A percentile compares a stretch with the other conserved stretches of the same genome.
Evolutionary conservation across 2,329 filamentous ascomycete genomes (phyloP).

Genomic region (Dissoconium aciculare): DNA sequence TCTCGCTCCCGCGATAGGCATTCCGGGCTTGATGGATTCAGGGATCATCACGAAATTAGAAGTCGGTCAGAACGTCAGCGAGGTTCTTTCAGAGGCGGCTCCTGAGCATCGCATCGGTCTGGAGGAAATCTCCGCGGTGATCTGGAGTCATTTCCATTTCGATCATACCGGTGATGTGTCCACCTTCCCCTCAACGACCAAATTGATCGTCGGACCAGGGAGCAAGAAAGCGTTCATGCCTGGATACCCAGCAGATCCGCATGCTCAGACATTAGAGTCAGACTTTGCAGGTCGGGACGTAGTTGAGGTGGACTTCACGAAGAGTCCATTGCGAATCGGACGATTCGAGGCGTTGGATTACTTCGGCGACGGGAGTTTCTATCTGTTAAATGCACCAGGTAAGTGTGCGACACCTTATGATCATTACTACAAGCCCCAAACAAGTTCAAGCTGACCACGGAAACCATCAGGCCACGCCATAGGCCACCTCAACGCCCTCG

Average conservation of each 20-base stretch:
- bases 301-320: constrained; percentile 17
- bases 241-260: constrained; percentile 26
- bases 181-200: constrained; percentile 25
- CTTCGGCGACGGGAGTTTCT: constrained; percentile 39
- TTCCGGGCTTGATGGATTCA: constrained; percentile 17
- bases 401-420: no score
- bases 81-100: constrained; percentile 24
- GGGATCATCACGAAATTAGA: constrained; percentile 17
- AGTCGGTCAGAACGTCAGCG: constrained; percentile 27
- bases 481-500: constrained; percentile 33
- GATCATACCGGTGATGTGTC: constrained; percentile 31
- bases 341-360: constrained; percentile 33
- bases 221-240: constrained; percentile 27
- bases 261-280: constrained; percentile 23
- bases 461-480: constrained; percentile 38
- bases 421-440: no score
- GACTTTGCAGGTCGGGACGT: constrained; percentile 24
- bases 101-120: constrained; percentile 12
- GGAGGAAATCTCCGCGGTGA: constrained; percentile 20
- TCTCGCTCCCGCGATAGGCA: constrained; percentile 12
- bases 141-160: constrained; percentile 24
- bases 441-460: no score
- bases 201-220: constrained; percentile 30
- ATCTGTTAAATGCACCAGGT: constrained; percentile 35
- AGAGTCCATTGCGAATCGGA: constrained; percentile 23